Evolutionary conservation across 2,329 filamentous ascomycete genomes (phyloP).

Genomic region (Talaromyces sp.): DNA sequence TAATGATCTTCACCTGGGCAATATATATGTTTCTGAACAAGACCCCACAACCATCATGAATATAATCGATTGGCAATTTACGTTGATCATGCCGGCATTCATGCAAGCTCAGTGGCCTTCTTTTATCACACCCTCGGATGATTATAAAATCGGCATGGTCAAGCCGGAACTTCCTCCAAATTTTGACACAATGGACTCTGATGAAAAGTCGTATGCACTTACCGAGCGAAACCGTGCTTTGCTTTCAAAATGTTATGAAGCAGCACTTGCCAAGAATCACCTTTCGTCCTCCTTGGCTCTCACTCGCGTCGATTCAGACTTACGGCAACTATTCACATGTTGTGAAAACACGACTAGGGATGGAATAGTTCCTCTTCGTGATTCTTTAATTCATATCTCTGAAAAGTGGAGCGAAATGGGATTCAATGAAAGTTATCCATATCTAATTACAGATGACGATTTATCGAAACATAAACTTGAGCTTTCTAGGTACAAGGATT

Average conservation of each 20-base stretch:
- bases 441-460: constrained; percentile 7
- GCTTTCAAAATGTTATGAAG: constrained; percentile 19
- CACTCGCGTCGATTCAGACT: constrained; percentile 7
- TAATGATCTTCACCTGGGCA: constrained; percentile 18
- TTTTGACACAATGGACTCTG: constrained; percentile 16
- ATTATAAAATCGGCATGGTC: constrained; percentile 15
- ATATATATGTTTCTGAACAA: constrained; percentile 18
- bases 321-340: constrained; percentile 9
- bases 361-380: constrained; percentile 16
- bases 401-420: constrained; percentile 10
- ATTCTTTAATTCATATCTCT: constrained; percentile 10
- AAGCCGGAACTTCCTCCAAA: constrained; percentile 18
- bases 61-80: constrained; percentile 21
- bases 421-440: constrained; percentile 5
- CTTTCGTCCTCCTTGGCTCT: constrained; percentile 14
- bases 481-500: constrained; percentile 14
- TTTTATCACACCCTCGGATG: constrained; percentile 16
- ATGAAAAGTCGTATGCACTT: constrained; percentile 17
- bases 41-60: constrained; percentile 16
- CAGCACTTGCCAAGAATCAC: constrained; percentile 16
- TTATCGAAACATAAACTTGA: constrained; percentile 11
- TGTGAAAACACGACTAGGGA: constrained; percentile 11
- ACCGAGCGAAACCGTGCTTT: constrained; percentile 16
- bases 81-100: constrained; percentile 16
- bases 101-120: constrained; percentile 17